Conservation (phyloP, 495 filamentous ascomycete species). For the Aeminium ludgeri region DNA sequence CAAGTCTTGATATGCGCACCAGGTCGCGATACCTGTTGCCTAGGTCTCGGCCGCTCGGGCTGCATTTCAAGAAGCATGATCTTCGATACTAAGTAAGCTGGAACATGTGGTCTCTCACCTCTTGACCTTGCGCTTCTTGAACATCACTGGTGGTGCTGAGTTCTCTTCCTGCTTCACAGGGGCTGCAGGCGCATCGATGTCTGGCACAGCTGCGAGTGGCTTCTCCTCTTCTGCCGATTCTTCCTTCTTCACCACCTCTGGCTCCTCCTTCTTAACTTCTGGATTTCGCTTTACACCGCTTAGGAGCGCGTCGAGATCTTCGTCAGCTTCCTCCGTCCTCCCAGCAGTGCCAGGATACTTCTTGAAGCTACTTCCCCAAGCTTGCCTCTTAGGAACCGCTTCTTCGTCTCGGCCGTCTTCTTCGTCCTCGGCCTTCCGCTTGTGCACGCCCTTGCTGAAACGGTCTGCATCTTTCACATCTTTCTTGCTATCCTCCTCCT, state of each 20-base stretch:
- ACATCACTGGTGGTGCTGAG: slow-evolving; percentile 37
- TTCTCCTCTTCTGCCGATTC: slow-evolving; percentile 18
- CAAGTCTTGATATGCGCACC: no score
- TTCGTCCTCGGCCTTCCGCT: slow-evolving; percentile 43
- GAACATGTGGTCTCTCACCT: slow-evolving; percentile 13
- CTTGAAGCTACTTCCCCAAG: slow-evolving; percentile 58
- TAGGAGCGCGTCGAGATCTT: slow-evolving; percentile 57
- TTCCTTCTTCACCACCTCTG: slow-evolving; percentile 26
- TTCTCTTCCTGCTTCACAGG: slow-evolving; percentile 21
- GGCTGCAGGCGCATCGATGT: slow-evolving; percentile 5
- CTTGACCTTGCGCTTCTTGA: slow-evolving; percentile 86
- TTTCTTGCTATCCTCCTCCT: slow-evolving; percentile 28
- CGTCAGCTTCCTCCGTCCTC: slow-evolving; percentile 35
- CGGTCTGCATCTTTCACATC: slow-evolving; percentile 24
- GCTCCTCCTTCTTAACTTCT: slow-evolving; percentile 19
- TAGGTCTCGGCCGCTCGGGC: no score
- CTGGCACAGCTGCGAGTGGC: neutral
- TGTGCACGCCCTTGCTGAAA: slow-evolving; percentile 44
- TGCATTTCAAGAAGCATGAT: no score
- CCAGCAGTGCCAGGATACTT: slow-evolving; percentile 38
- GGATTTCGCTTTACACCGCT: slow-evolving; percentile 21
- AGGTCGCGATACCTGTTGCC: no score
- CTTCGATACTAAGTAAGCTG: no score
- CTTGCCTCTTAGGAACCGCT: slow-evolving; percentile 31
- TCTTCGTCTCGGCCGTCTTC: slow-evolving; percentile 27